Evolutionary conservation across 192 early-diverging fungal genomes (phyloP), one percentile per base, ranked within the genome.

Genomic region (Backusella sp.): DNA sequence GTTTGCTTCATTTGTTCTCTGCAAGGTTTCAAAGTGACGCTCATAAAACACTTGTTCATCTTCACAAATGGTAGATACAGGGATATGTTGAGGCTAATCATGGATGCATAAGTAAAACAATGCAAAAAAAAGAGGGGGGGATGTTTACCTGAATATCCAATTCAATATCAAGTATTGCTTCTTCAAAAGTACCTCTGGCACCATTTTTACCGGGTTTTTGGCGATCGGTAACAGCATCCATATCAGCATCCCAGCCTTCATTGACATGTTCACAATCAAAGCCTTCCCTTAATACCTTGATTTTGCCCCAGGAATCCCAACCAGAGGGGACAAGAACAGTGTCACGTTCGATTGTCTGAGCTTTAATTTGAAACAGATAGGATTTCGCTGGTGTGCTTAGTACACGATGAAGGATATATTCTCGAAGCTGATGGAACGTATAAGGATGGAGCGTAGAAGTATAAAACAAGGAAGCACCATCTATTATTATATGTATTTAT

Each of bases 281-380:
- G 19, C 89, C 90, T 72, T 90, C 91, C 26, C 90, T 87, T 42
- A 94, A 72, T 30, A 93, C 88, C 35, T 88, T 83, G 68, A 99
- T 96, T 75, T 97, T 96, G 35, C 92, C 92, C 86, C 91, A 92
- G 21, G 93, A 92, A 82, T 98, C 97, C 97, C 96, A 98, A 15
- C 97, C 97, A 37, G 92, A 82, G 8, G 97, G 97, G 41, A 98
- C 93, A 80, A 95, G 84, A 36, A 97, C 94, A 36, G 87, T 84
- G 73, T 97, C 94, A 44, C 96, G 91, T 56, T 97, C 96, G 41
- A 97, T 90, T 4, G 96, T 91, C 67, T 95, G 90, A 1, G 96
- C 91, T 3, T 91, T 89, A 52, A 87, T 72, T 30, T 84, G 86
- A 82, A 93, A 95, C 8, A 86, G 83, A 67, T 88, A 92, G 6